These are phyloP conservation scores for Exophiala viscosa DNA, from an alignment of 2,329 filamentous ascomycete genomes.

Conservation along the genomic window DNA sequence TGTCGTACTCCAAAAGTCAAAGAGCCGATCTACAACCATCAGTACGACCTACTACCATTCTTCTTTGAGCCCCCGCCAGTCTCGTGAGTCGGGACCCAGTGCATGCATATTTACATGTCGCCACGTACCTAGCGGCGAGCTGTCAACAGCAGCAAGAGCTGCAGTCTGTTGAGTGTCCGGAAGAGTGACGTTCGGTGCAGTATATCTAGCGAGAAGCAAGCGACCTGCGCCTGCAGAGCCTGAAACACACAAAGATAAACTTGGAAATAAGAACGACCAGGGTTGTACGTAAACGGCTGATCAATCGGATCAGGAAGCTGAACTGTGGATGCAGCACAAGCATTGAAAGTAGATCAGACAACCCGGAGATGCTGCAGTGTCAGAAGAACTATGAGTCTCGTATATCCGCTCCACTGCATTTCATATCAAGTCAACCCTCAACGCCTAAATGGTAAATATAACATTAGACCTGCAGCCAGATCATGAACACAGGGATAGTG, in stretches of 20 bases:
- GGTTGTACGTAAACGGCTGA: constrained; percentile 24
- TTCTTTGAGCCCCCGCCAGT: constrained; percentile 3
- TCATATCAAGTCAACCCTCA: background rate
- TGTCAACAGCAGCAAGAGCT: constrained; percentile 13
- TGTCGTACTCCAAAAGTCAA: constrained; percentile 4
- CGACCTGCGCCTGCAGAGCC: background rate
- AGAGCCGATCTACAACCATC: background rate
- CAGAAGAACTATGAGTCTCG: background rate
- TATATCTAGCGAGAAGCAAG: constrained; percentile 17
- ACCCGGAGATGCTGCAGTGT: background rate
- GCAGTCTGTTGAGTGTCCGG: background rate
- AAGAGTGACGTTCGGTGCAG: constrained; percentile 3
- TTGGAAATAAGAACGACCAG: constrained; percentile 12
- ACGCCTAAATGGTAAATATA: too few species aligned
- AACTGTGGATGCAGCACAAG: background rate
- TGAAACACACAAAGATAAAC: constrained; percentile 19
- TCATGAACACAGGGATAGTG: too few species aligned
- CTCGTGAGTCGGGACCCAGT: constrained; percentile 1
- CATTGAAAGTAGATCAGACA: constrained; percentile 7
- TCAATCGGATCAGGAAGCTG: constrained; percentile 17
- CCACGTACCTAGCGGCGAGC: constrained; percentile 3
- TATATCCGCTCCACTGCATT: background rate
- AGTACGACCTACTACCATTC: constrained; percentile 1
- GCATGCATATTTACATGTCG: constrained; percentile 4
- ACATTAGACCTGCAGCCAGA: too few species aligned